These are phyloP conservation scores for Paramecium sexaurelia DNA, from an alignment of 73 alveolate genomes.

Conservation along the genomic window DNA sequence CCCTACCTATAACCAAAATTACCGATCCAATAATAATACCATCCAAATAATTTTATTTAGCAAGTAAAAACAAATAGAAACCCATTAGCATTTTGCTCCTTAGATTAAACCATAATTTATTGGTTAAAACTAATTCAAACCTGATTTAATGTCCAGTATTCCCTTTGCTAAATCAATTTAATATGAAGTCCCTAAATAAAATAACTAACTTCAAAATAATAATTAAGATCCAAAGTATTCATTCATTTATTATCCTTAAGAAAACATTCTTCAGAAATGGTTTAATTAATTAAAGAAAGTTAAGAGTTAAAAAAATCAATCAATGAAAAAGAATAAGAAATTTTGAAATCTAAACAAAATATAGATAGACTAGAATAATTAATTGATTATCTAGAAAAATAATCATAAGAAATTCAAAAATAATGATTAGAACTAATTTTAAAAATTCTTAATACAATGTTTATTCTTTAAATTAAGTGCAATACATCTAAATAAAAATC, in stretches of 20 bases:
- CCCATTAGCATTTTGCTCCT: conserved; percentile 17
- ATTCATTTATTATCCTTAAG: neutral
- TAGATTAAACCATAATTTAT: neutral
- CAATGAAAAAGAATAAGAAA: conserved; percentile 1
- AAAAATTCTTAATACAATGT: neutral
- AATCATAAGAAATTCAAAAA: neutral
- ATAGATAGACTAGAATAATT: conserved; percentile 1
- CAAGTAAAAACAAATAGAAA: neutral
- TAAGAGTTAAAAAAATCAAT: neutral
- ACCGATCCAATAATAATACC: neutral
- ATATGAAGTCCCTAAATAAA: neutral
- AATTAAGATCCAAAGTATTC: neutral
- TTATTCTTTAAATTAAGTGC: neutral
- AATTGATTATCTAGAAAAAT: conserved; percentile 25
- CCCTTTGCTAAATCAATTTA: neutral
- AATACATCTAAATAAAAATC: no score
- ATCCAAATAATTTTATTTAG: neutral
- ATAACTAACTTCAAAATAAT: neutral
- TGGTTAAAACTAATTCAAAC: neutral
- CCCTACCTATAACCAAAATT: conserved; percentile 9
- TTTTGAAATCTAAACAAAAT: neutral
- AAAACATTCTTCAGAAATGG: conserved; percentile 29
- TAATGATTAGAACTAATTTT: neutral
- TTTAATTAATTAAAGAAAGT: conserved; percentile 5
- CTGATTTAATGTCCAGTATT: neutral